phyloP scores from a whole-genome alignment of 176 grass and related monocot genomes.

The Ensete ventricosum region DNA sequence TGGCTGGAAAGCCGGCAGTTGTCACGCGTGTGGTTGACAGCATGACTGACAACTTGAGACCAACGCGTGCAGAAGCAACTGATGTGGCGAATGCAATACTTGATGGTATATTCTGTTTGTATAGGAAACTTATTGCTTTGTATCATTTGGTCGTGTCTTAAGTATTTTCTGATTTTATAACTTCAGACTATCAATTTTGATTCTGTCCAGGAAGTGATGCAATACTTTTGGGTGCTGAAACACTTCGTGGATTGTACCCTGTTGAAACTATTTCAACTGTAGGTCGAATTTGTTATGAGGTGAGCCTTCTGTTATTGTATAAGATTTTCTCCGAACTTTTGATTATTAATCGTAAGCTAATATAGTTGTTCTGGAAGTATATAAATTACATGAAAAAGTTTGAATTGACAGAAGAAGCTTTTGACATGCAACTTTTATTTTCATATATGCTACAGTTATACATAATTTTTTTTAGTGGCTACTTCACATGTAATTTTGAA shows the following conservation, averaged over 20 bases:
- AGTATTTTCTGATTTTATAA: not conserved
- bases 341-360: not conserved
- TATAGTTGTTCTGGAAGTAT: not conserved
- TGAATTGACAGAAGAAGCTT: not conserved
- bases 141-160: no score
- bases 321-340: constrained; percentile 6
- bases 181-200: not conserved
- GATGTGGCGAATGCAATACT: constrained; percentile 99
- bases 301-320: constrained; percentile 14
- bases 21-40: constrained; percentile 98
- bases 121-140: no score
- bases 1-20: constrained; percentile 96
- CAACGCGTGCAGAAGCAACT: constrained; percentile 92
- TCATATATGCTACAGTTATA: not conserved
- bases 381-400: not conserved
- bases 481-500: no score
- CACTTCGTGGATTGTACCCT: constrained; percentile 91
- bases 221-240: constrained; percentile 97
- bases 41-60: constrained; percentile 98
- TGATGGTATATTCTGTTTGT: constrained; percentile 41
- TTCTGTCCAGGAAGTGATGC: constrained; percentile 71
- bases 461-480: no score
- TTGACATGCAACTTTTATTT: not conserved
- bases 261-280: constrained; percentile 90
- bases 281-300: constrained; percentile 96